Evolutionary conservation across 768 basidiomycete species (phyloP).

Genomic region (Hemileccinum impolitum): DNA sequence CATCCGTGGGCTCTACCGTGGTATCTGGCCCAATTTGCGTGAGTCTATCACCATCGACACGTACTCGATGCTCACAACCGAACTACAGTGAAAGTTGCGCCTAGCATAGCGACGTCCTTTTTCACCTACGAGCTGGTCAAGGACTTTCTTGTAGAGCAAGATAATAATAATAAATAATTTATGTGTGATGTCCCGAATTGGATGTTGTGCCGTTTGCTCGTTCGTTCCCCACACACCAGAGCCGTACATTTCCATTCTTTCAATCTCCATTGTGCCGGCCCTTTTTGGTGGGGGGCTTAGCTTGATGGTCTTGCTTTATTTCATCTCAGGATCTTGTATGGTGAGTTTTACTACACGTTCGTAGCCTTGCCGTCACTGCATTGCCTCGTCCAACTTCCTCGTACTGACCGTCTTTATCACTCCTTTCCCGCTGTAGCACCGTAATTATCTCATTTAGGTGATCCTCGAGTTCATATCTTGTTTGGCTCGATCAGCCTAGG

Average conservation of each 20-base stretch:
- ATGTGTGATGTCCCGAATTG: conserved; percentile 11
- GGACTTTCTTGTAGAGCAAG: conserved; percentile 35
- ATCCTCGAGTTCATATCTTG: conserved; percentile 28
- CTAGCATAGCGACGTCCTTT: conserved; percentile 84
- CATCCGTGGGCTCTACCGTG: conserved; percentile 72
- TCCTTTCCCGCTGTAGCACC: conserved; percentile 24
- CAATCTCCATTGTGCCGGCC: conserved; percentile 4
- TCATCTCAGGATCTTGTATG: conserved; percentile 18
- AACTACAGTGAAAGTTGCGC: conserved; percentile 78
- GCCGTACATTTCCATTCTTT: conserved; percentile 13
- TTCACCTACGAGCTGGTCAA: conserved; percentile 76
- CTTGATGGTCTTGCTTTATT: conserved; percentile 26
- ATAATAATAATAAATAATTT: conserved; percentile 4
- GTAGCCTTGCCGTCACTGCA: conserved; percentile 22
- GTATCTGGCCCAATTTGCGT: conserved; percentile 88
- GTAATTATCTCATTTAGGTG: conserved; percentile 27
- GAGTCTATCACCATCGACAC: conserved; percentile 30
- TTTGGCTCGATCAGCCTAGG: conserved; percentile 20
- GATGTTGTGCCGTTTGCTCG: background rate
- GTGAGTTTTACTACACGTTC: conserved; percentile 23
- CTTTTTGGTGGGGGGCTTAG: conserved; percentile 3
- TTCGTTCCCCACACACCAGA: conserved; percentile 19
- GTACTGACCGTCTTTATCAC: conserved; percentile 14
- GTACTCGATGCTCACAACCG: conserved; percentile 7
- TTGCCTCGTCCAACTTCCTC: conserved; percentile 7